phyloP scores from a whole-genome alignment of 345 rosid genomes.

The Eucalyptus brandiana region DNA sequence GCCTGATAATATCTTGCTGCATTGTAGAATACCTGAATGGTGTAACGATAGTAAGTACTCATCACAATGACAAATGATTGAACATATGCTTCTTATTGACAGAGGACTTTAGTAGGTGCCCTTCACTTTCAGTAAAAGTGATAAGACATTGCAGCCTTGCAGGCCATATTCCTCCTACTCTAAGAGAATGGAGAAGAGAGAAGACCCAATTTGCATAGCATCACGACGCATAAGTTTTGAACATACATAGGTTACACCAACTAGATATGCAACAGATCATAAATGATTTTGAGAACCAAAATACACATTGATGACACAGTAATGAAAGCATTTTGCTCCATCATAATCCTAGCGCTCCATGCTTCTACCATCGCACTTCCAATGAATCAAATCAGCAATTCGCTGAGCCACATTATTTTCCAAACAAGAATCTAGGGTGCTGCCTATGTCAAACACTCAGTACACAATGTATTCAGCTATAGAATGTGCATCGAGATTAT shows the following conservation, averaged over 20 bases:
- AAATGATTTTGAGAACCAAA: background rate
- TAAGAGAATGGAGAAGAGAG: background rate
- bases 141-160: background rate
- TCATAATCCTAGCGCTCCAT: background rate
- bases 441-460: background rate
- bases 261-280: background rate
- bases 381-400: background rate
- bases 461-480: background rate
- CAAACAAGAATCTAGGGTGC: background rate
- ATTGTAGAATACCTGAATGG: slow-evolving; percentile 71
- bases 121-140: background rate
- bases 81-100: background rate
- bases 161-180: background rate
- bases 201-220: background rate
- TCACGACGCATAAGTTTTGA: background rate
- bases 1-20: slow-evolving; percentile 89
- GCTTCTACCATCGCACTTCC: background rate
- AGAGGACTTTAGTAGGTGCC: background rate
- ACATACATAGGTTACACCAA: background rate
- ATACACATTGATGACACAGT: background rate
- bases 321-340: background rate
- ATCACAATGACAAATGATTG: background rate
- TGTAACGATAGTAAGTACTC: background rate
- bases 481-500: background rate
- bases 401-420: background rate